Evolutionary conservation across 2,329 filamentous ascomycete genomes (phyloP).

Genomic region (Orbilia quercus): DNA sequence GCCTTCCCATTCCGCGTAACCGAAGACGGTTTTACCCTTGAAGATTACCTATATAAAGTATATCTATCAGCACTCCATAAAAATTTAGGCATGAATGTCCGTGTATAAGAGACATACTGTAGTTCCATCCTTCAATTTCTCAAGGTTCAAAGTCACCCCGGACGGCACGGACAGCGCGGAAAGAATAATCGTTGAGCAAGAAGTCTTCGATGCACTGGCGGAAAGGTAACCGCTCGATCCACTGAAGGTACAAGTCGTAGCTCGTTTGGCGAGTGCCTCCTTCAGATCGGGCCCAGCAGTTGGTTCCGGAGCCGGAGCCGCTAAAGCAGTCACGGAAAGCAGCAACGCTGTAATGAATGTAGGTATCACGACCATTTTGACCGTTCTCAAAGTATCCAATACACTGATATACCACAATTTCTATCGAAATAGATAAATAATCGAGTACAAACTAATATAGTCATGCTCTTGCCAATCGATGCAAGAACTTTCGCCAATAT

Average conservation of each 20-base stretch:
- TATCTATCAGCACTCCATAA: background rate
- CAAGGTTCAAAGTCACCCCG: conserved; percentile 70
- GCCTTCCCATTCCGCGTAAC: conserved; percentile 74
- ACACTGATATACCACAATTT: too few species aligned
- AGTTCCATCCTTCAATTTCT: conserved; percentile 67
- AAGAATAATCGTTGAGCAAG: conserved; percentile 69
- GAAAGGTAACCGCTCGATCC: conserved; percentile 63
- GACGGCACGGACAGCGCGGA: conserved; percentile 70
- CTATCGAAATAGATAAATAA: background rate
- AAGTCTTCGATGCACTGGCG: conserved; percentile 66
- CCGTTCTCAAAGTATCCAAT: too few species aligned
- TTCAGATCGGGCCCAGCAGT: conserved; percentile 15
- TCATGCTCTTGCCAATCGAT: conserved; percentile 37
- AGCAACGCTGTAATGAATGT: conserved; percentile 20
- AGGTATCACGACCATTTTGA: conserved; percentile 21
- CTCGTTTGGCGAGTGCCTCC: conserved; percentile 33
- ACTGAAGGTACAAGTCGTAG: conserved; percentile 69
- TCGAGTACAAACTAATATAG: too few species aligned
- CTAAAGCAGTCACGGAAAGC: conserved; percentile 6
- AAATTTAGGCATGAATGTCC: too few species aligned
- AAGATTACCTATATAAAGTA: conserved; percentile 68
- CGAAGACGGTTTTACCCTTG: conserved; percentile 73
- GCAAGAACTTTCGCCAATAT: background rate
- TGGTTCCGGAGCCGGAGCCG: conserved; percentile 39
- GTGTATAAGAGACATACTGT: too few species aligned